Evolutionary conservation across 1,139 yeast genomes (phyloP), one percentile per base, ranked within the genome.

Genomic region (Neolecta irregularis): DNA sequence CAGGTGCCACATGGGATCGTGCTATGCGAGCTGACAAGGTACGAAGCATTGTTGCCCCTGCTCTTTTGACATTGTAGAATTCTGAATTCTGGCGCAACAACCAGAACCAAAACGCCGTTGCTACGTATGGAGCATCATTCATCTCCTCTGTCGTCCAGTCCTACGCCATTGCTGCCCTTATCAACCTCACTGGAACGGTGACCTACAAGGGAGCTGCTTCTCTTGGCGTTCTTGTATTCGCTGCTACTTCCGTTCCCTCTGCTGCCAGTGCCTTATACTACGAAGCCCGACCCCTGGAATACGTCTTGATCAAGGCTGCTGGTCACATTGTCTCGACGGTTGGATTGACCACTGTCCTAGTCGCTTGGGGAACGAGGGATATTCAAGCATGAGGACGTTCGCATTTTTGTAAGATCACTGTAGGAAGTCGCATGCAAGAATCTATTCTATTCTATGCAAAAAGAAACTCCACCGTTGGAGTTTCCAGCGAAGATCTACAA

Each of bases 161-260:
- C n/a, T 61, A 61, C 45, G 63, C 62, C 16, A 53, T 59, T 28
- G 50, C 59, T 13, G 62, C 61, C 13, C 48, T 61, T 28, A 48
- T 61, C 36, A 54, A 57, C 47, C 46, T 58, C 34, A 52, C 63
- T 30, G 61, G 60, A 36, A 55, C 59, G 31, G 43, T 50, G 45
- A 48, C 52, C 35, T 52, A 55, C 49, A 54, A 57, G 51, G 62
- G 61, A 21, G 63, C 65, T 18, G 49, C 59, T 35, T 53, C 54
- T 40, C 45, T 61, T 30, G 65, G 65, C 24, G 46, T 55, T 17
- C 46, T 61, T 30, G 50, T 61, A 36, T 58, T 60, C 40, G 55
- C 61, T 35, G 51, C 56, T 39, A 47, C 56, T 40, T 43, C 60
- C 29, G 51, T 57, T 29, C 65, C 65, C 18, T 43, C 52, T 26